These are phyloP conservation scores for Penicillium sp. DNA, from an alignment of 2,329 filamentous ascomycete genomes.

Conservation along the genomic window DNA sequence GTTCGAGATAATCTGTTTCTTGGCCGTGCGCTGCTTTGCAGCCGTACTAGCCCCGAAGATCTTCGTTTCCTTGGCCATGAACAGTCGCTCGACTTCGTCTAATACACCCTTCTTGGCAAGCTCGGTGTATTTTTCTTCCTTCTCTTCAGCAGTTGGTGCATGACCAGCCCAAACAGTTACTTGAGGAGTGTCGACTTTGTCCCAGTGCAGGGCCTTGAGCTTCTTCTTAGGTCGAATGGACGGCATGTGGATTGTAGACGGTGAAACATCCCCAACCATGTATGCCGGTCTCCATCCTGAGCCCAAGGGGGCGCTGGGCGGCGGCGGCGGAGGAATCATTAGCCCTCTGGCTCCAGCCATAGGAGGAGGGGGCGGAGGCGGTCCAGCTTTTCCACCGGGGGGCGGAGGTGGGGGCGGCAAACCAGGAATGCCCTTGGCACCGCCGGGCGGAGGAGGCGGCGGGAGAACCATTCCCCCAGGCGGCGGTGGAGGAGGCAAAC, in stretches of 20 bases:
- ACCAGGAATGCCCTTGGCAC: constrained; percentile 42
- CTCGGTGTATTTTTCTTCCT: constrained; percentile 94
- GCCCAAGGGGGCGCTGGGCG: constrained; percentile 61
- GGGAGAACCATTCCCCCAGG: constrained; percentile 40
- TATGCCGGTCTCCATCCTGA: constrained; percentile 62
- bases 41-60: constrained; percentile 64
- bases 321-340: constrained; percentile 59
- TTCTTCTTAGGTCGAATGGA: constrained; percentile 96
- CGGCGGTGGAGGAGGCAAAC: constrained; percentile 48
- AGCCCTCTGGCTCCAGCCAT: constrained; percentile 39
- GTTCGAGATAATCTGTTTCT: constrained; percentile 93
- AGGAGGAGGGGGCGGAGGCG: constrained; percentile 49
- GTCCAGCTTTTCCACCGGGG: constrained; percentile 29
- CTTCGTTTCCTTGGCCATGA: constrained; percentile 96
- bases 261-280: constrained; percentile 59
- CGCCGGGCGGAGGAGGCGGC: constrained; percentile 45
- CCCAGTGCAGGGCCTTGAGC: constrained; percentile 98
- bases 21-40: constrained; percentile 76
- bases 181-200: constrained; percentile 90
- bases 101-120: constrained; percentile 91
- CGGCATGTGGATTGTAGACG: constrained; percentile 64
- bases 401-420: constrained; percentile 46
- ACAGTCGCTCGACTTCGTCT: constrained; percentile 95
- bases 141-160: constrained; percentile 76
- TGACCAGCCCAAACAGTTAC: constrained; percentile 91